phyloP scores from a whole-genome alignment of 495 filamentous ascomycete genomes.

The Letharia columbiana region DNA sequence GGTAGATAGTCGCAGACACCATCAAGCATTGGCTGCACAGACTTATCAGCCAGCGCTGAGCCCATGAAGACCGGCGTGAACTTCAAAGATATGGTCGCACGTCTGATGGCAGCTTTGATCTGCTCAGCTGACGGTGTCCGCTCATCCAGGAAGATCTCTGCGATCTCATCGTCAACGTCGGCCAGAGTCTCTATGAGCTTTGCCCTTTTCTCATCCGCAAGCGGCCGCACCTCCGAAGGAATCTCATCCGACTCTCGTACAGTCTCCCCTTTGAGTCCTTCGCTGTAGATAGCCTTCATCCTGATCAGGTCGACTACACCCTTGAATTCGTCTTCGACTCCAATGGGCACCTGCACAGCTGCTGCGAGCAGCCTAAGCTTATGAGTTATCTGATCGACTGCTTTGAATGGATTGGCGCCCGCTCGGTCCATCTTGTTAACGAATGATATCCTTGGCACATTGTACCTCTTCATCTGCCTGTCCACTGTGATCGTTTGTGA shows the following conservation, averaged over 20 bases:
- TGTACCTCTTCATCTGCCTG: conserved; percentile 97
- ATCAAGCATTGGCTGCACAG: conserved; percentile 93
- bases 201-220: conserved; percentile 69
- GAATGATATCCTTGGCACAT: conserved; percentile 90
- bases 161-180: conserved; percentile 97
- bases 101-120: conserved; percentile 81
- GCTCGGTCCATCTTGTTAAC: conserved; percentile 99
- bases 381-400: conserved; percentile 90
- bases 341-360: conserved; percentile 92
- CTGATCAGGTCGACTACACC: conserved; percentile 89
- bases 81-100: conserved; percentile 78
- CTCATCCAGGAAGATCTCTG: conserved; percentile 91
- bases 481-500: conserved; percentile 98
- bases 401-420: conserved; percentile 97
- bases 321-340: conserved; percentile 81
- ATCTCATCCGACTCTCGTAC: conserved; percentile 71
- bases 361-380: conserved; percentile 90
- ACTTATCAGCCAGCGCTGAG: conserved; percentile 88
- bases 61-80: conserved; percentile 97
- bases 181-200: conserved; percentile 91
- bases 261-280: conserved; percentile 65
- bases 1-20: conserved; percentile 94
- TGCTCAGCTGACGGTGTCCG: conserved; percentile 63
- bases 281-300: conserved; percentile 91
- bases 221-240: conserved; percentile 61